Conservation (phyloP, 306 rosid species). For the Acacia crassicarpa region DNA sequence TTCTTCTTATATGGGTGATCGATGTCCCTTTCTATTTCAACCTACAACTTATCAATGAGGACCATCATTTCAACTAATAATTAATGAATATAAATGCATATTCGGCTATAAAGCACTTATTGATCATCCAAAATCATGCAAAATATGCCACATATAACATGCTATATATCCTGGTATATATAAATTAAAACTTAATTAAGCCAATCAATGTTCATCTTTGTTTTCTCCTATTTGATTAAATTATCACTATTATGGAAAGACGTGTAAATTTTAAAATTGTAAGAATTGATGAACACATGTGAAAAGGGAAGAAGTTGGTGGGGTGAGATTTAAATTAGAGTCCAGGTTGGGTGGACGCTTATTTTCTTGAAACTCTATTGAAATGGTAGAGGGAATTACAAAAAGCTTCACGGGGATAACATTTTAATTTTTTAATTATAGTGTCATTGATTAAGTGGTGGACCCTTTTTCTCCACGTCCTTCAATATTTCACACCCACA, state of each 20-base stretch:
- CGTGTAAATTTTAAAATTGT: too few relatives aligned
- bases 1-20: accelerated
- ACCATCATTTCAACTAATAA: too few relatives aligned
- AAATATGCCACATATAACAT: too few relatives aligned
- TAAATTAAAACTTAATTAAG: too few relatives aligned
- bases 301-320: neutral
- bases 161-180: too few relatives aligned
- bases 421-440: neutral
- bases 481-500: constrained; percentile 17
- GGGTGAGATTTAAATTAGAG: constrained; percentile 51
- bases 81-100: too few relatives aligned
- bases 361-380: neutral
- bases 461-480: constrained; percentile 36
- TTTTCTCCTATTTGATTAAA: neutral
- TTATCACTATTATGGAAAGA: neutral
- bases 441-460: constrained; percentile 26
- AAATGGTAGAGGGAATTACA: neutral
- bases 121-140: too few relatives aligned
- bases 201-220: too few relatives aligned
- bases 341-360: constrained; percentile 63
- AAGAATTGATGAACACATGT: neutral
- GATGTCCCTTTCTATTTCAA: too few relatives aligned
- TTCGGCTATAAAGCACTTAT: too few relatives aligned
- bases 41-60: too few relatives aligned
- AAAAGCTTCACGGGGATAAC: constrained; percentile 54